A percentile compares a stretch with the other conserved stretches of the same genome.
These are phyloP conservation scores for Ascochyta koolunga DNA, from an alignment of 2,329 filamentous ascomycete genomes.

Conservation along the genomic window DNA sequence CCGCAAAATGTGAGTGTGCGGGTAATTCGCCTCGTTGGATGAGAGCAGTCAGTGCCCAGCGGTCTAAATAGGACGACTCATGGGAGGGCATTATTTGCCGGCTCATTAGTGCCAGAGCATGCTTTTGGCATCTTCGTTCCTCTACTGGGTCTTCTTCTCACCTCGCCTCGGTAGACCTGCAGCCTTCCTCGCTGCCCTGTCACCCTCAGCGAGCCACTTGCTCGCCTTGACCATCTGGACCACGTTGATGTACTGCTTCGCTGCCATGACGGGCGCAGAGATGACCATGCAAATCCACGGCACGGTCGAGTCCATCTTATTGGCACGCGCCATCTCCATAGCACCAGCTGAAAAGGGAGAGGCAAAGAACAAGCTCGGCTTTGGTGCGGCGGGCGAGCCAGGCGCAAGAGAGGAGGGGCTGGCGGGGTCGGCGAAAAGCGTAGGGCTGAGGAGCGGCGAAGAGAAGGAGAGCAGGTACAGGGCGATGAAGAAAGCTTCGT, in stretches of 20 bases:
- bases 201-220: constrained; percentile 91
- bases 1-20: background rate
- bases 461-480: constrained; percentile 98
- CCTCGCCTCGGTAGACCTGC: constrained; percentile 47
- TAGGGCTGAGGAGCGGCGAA: constrained; percentile 84
- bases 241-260: constrained; percentile 93
- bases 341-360: constrained; percentile 92
- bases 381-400: constrained; percentile 71
- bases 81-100: background rate
- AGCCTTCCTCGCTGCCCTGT: constrained; percentile 67
- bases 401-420: constrained; percentile 61
- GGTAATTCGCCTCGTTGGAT: background rate
- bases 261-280: constrained; percentile 83
- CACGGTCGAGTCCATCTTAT: constrained; percentile 70
- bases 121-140: background rate
- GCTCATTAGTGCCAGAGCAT: background rate
- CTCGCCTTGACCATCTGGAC: constrained; percentile 94
- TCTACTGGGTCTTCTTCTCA: constrained; percentile 35
- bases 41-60: background rate
- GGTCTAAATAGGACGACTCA: background rate
- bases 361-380: constrained; percentile 76
- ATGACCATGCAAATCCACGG: constrained; percentile 82
- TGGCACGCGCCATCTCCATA: constrained; percentile 86
- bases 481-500: constrained; percentile 97
- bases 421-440: constrained; percentile 69